Base-by-base conservation (phyloP, 2,329 filamentous ascomycete genomes). In the Beauveria caledonica region DNA sequence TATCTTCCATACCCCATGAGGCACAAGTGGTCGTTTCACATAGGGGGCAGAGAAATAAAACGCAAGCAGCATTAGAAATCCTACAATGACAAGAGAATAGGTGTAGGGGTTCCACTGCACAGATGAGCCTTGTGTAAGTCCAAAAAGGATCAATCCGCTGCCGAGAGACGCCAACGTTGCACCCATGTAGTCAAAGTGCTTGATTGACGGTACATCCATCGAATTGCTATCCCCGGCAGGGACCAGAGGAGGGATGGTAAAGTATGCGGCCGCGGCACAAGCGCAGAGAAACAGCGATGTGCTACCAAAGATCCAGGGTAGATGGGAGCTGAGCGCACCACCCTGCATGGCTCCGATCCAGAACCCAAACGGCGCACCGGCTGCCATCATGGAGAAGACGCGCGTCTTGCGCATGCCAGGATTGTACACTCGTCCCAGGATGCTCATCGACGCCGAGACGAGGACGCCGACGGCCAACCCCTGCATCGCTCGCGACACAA, bases 271-370 rank as follows among this genome's bases (percentile, higher is more conserved):
- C 17, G 15, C 9, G 9, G 60, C 46, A 5, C 49, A 60, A 8
- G 55, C 33, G n/a, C 46, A 58, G 15, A 62, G 60, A 36, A 62
- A 56, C 1, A 62, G 46, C 11, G 60, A 53, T 9, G 56, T 62
- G 33, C 56, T 60, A 11, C 60, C 60, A 36, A 62, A 62, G 17
- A 62, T 62, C 60, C 60, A 62, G 7, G 60, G 60, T 3, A 62
- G 51, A 21, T 50, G 56, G 10, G 60, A 25, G n/a, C 60, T 61
- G 6, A 61, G 60, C 8, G 54, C 60, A 19, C 60, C 60, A 15
- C 45, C 53, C 36, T 61, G 60, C 46, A 61, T 50, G 15, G 46
- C 51, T 7, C 60, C 60, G n/a, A 61, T 13, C 60, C 60, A 61
- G 45, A 58, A 60, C 19, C 58, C 58, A 44, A 60, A 60, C 29